Conservation (phyloP, 2,329 filamentous ascomycete species). For the Orbilia ellipsospora region DNA sequence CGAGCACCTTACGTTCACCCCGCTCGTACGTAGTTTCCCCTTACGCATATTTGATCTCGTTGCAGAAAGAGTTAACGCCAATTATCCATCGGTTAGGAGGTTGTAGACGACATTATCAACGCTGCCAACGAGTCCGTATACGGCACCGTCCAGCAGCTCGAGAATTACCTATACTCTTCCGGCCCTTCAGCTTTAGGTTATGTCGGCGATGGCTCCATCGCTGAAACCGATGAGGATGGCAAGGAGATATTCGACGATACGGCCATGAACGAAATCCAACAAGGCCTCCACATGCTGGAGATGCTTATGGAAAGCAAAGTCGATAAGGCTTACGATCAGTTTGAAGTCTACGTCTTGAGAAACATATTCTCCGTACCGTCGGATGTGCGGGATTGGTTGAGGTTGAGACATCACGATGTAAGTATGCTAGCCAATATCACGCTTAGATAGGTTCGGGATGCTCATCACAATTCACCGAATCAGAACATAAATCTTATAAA, state of each 20-base stretch:
- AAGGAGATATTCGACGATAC: slow-evolving; percentile 65
- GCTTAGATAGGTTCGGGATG: background rate
- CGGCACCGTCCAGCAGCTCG: slow-evolving; percentile 86
- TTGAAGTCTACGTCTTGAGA: slow-evolving; percentile 88
- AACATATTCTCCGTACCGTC: slow-evolving; percentile 81
- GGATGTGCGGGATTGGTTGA: slow-evolving; percentile 79
- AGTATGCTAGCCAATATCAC: slow-evolving; percentile 2
- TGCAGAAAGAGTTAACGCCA: slow-evolving; percentile 22
- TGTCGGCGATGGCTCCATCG: slow-evolving; percentile 65
- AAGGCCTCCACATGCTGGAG: slow-evolving; percentile 85
- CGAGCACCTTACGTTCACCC: slow-evolving; percentile 95
- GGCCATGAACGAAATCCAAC: slow-evolving; percentile 79
- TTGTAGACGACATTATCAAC: slow-evolving; percentile 98
- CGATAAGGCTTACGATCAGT: slow-evolving; percentile 85
- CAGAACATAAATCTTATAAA: slow-evolving; percentile 46
- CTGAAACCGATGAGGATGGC: slow-evolving; percentile 64
- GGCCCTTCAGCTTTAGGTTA: slow-evolving; percentile 86
- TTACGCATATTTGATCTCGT: too few species aligned
- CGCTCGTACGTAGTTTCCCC: slow-evolving; percentile 73
- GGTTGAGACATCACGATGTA: slow-evolving; percentile 85
- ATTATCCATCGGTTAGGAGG: slow-evolving; percentile 70
- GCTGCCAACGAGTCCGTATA: slow-evolving; percentile 93
- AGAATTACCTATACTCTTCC: slow-evolving; percentile 79
- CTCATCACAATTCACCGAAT: background rate
- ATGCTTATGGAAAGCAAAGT: slow-evolving; percentile 83